Evolutionary conservation across 169 alveolate species (phyloP), one percentile per base, ranked within the genome.

Genomic region (Eimeria necatrix): DNA sequence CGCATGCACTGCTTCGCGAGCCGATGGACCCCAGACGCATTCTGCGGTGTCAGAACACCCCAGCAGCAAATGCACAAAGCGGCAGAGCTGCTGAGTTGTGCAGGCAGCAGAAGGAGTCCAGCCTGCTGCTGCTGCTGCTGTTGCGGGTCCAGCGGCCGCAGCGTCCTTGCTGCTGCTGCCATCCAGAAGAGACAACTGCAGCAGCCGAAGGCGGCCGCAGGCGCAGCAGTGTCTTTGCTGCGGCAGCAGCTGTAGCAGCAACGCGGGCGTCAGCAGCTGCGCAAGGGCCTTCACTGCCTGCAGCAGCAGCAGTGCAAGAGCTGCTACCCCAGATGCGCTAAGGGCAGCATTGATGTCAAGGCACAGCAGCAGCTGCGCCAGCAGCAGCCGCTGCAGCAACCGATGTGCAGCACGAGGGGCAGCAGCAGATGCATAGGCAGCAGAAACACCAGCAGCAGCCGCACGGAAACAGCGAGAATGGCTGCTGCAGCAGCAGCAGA

Each of bases 181-280:
- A 18, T 8, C n/a, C 32, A 68, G 78, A 68, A 10, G 46, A 7
- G 32, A 10, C 78, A 68, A 0, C 78, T 18, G 78, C 78, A 10
- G 32, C n/a, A 18, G 78, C n/a, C 78, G 0, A n/a, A 16, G 78
- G 78, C 78, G 1, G 78, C 78, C n/a, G 78, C 78, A 7, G 78
- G 9, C 32, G 46, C 32, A 8, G 2, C 32, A 24, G 14, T 14
- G 78, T 24, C n/a, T 16, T n/a, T 14, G 78, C 78, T 14, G 78
- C 78, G 78, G 78, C 78, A 68, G 78, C 78, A 68, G 32, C 78
- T 68, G 78, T 3, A 68, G 78, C n/a, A 68, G 78, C 78, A 68
- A n/a, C 2, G 78, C 78, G 46, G 78, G 78, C 12, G 78, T 68
- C 78, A 68, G 78, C 78, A 68, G 78, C 78, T 68, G 78, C 32